Evolutionary conservation across 139 green algal genomes (phyloP).

Genomic region (Micromonas pusilla): DNA sequence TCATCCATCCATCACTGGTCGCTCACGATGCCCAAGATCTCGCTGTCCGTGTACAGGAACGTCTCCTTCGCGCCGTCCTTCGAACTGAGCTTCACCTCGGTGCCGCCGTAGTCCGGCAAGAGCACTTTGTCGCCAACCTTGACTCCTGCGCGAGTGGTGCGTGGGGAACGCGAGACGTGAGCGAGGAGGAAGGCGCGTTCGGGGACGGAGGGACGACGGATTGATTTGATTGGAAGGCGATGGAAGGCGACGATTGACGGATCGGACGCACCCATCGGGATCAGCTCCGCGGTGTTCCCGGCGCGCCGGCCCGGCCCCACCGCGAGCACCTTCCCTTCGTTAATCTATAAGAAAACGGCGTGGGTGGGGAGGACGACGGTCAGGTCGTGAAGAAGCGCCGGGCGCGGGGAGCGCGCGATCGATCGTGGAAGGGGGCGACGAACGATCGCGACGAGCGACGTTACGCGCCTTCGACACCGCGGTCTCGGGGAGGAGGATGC

Average conservation of each 20-base stretch:
- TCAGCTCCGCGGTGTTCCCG: neutral
- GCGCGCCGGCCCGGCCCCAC: slow-evolving; percentile 74
- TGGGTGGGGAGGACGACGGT: neutral
- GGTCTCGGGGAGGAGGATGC: slow-evolving; percentile 86
- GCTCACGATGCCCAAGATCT: slow-evolving; percentile 15
- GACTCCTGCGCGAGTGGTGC: slow-evolving; percentile 19
- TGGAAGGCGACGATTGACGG: slow-evolving; percentile 48
- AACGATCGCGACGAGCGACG: neutral
- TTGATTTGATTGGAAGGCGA: no score
- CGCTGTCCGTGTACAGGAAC: slow-evolving; percentile 6
- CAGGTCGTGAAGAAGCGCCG: neutral
- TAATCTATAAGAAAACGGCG: slow-evolving; percentile 58
- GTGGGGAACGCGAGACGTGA: neutral
- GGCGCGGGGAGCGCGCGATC: neutral
- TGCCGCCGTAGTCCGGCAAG: slow-evolving; percentile 92
- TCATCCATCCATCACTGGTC: neutral
- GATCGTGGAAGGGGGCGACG: neutral
- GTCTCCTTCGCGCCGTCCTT: slow-evolving; percentile 67
- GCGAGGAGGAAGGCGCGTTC: no score
- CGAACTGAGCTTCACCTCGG: slow-evolving; percentile 78
- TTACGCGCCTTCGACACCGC: neutral
- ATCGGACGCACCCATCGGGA: slow-evolving; percentile 39
- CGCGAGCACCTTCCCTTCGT: slow-evolving; percentile 83
- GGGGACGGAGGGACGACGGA: no score
- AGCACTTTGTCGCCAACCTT: slow-evolving; percentile 90